Conservation (phyloP, 2,329 filamentous ascomycete genomes). For the Exophiala sp. region DNA sequence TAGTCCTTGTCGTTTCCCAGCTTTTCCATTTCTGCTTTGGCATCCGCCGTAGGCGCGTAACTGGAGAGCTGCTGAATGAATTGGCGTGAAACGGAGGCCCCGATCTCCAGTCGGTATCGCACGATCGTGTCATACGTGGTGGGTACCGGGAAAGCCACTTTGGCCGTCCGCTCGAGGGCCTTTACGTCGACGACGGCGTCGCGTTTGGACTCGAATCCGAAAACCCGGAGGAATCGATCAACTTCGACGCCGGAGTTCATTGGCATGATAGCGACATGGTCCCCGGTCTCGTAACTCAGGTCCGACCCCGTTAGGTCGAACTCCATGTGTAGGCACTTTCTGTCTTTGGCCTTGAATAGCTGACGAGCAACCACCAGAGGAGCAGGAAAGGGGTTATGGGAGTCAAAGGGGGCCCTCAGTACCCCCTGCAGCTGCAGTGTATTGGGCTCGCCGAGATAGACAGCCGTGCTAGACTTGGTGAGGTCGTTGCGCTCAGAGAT, state of each 20-base stretch:
- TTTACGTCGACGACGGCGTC: constrained; percentile 26
- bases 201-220: constrained; percentile 30
- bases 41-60: constrained; percentile 67
- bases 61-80: constrained; percentile 73
- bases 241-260: constrained; percentile 38
- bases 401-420: neutral
- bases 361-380: constrained; percentile 79
- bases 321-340: constrained; percentile 39
- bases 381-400: constrained; percentile 50
- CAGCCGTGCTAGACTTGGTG: constrained; percentile 14
- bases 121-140: constrained; percentile 81
- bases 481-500: constrained; percentile 49
- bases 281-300: constrained; percentile 38
- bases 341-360: constrained; percentile 63
- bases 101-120: constrained; percentile 89
- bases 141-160: constrained; percentile 75
- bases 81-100: constrained; percentile 82
- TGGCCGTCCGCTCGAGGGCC: constrained; percentile 18
- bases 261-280: constrained; percentile 40
- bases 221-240: constrained; percentile 30
- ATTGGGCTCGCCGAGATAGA: constrained; percentile 45
- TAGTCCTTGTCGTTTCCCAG: constrained; percentile 81
- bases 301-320: constrained; percentile 34
- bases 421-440: constrained; percentile 46
- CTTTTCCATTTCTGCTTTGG: constrained; percentile 73